These are phyloP conservation scores for Marasmius oreades DNA, from an alignment of 1,284 basidiomycete genomes.

Conservation along the genomic window DNA sequence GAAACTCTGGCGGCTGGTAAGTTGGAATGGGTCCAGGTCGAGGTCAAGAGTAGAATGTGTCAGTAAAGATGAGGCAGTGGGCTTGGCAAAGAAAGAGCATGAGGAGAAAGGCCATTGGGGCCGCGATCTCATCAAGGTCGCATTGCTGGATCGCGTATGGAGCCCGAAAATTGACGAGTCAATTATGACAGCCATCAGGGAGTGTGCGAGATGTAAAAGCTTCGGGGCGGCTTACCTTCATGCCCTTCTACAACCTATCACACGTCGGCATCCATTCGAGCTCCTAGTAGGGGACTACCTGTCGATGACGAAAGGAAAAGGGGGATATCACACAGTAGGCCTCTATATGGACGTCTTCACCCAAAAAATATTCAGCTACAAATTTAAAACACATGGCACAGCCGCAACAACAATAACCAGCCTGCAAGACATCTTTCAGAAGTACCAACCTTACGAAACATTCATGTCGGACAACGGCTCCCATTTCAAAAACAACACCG, in stretches of 20 bases:
- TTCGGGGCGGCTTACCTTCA: slow-evolving; percentile 25
- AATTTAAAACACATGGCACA: slow-evolving; percentile 22
- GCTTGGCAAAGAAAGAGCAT: slow-evolving; percentile 16
- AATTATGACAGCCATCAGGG: slow-evolving; percentile 25
- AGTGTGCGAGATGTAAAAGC: slow-evolving; percentile 27
- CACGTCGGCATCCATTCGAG: slow-evolving; percentile 30
- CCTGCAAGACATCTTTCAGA: slow-evolving; percentile 21
- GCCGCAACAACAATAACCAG: slow-evolving; percentile 22
- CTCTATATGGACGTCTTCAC: slow-evolving; percentile 26
- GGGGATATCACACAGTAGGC: slow-evolving; percentile 25
- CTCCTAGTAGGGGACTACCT: slow-evolving; percentile 32
- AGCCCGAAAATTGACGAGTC: slow-evolving; percentile 28
- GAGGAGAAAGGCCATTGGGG: slow-evolving; percentile 26
- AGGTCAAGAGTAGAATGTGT: slow-evolving; percentile 19
- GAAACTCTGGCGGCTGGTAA: slow-evolving; percentile 21
- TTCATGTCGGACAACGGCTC: slow-evolving; percentile 36
- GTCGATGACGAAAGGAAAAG: slow-evolving; percentile 29
- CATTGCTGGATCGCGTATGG: slow-evolving; percentile 22
- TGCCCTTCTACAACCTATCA: slow-evolving; percentile 32
- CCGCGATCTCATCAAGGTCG: slow-evolving; percentile 25
- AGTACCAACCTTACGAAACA: slow-evolving; percentile 23
- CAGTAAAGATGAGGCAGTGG: slow-evolving; percentile 13
- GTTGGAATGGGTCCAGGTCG: slow-evolving; percentile 16
- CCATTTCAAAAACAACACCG: slow-evolving; percentile 34
- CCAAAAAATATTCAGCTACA: slow-evolving; percentile 26